phyloP scores from a whole-genome alignment of 2,329 filamentous ascomycete genomes.

The Simplicillium aogashimaense region DNA sequence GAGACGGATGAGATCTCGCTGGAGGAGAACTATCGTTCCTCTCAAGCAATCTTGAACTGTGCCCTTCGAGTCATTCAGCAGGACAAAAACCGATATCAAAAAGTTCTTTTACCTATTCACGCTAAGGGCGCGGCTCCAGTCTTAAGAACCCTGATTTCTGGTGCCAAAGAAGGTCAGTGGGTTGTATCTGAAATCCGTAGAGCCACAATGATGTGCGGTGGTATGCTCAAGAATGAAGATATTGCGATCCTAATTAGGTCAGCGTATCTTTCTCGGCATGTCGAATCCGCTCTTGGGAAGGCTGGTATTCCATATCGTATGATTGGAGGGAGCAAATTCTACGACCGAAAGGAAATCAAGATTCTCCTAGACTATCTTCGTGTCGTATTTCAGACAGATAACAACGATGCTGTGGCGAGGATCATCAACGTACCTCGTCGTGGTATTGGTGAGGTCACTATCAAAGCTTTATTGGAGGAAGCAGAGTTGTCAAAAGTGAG shows the following conservation, averaged over 20 bases:
- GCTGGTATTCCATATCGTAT: constrained; percentile 81
- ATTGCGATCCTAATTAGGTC: constrained; percentile 83
- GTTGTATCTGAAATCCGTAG: constrained; percentile 76
- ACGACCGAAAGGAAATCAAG: constrained; percentile 84
- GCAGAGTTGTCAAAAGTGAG: constrained; percentile 60
- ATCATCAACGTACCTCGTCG: constrained; percentile 79
- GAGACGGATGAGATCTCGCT: constrained; percentile 74
- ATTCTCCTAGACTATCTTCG: constrained; percentile 79
- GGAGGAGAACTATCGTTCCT: constrained; percentile 92
- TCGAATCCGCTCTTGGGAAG: constrained; percentile 73
- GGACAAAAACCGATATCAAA: constrained; percentile 70
- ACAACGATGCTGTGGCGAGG: constrained; percentile 75
- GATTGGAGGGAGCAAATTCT: constrained; percentile 85
- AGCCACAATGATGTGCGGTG: constrained; percentile 58
- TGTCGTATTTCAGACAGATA: constrained; percentile 72
- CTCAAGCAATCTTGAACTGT: constrained; percentile 69
- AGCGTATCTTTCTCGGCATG: constrained; percentile 70
- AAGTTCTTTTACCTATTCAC: constrained; percentile 72
- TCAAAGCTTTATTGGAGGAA: constrained; percentile 65
- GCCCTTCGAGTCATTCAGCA: constrained; percentile 86
- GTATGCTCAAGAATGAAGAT: constrained; percentile 64
- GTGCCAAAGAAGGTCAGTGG: constrained; percentile 74
- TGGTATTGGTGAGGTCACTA: constrained; percentile 69
- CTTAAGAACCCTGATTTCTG: constrained; percentile 61
- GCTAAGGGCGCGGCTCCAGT: constrained; percentile 71